Evolutionary conservation across 1,284 basidiomycete genomes (phyloP).

Genomic region (Spongispora temasekensis): DNA sequence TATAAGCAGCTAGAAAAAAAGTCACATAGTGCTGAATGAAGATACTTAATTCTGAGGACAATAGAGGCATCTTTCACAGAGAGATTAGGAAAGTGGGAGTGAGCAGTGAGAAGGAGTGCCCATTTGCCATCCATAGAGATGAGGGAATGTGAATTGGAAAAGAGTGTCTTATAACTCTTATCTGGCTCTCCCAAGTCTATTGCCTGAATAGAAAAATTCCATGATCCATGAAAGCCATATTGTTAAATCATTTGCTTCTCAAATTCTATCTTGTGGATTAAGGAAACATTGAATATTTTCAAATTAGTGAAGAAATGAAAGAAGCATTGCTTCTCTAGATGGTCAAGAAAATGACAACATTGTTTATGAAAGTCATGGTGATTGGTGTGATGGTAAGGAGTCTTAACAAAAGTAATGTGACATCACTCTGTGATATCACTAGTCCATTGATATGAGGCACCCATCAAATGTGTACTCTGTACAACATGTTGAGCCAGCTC

Average conservation of each 20-base stretch:
- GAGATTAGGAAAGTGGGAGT: not conserved
- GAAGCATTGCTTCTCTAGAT: constrained; percentile 8
- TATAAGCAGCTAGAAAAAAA: constrained; percentile 6
- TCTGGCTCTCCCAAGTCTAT: no score
- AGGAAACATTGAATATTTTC: not conserved
- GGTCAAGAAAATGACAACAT: constrained; percentile 8
- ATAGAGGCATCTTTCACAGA: not conserved
- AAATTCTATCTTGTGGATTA: constrained; percentile 1
- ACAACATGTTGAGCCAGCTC: constrained; percentile 6
- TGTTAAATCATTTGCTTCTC: not conserved
- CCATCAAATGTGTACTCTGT: not conserved
- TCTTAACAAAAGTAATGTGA: constrained; percentile 11
- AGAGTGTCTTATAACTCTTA: not conserved
- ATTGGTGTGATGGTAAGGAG: not conserved
- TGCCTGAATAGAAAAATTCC: constrained; percentile 2
- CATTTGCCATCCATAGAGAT: not conserved
- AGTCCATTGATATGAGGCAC: constrained; percentile 11
- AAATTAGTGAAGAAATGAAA: constrained; percentile 7
- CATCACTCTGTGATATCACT: constrained; percentile 9
- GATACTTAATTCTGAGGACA: not conserved
- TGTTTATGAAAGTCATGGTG: constrained; percentile 2
- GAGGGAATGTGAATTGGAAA: not conserved
- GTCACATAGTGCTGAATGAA: constrained; percentile 5
- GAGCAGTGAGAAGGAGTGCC: not conserved
- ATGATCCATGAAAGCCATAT: not conserved